Percentiles rank a stretch among this genome's conserved stretches.
These are phyloP conservation scores for Paracamarosporium sp. DNA, from an alignment of 2,329 filamentous ascomycete species.

Conservation along the genomic window DNA sequence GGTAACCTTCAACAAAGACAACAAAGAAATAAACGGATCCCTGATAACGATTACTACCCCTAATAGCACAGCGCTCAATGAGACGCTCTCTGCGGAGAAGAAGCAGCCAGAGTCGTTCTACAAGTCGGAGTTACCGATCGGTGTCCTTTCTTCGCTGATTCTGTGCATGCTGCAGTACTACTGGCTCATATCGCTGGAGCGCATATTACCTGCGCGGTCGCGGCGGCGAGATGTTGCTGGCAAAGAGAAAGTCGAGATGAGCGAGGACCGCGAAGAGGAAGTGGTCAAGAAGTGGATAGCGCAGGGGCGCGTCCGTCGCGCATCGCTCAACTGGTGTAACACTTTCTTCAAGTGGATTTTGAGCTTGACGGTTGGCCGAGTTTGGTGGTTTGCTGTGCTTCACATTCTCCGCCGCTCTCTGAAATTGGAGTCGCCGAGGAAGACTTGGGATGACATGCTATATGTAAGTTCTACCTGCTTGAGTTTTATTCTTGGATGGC, in stretches of 20 bases:
- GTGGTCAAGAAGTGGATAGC: constrained; percentile 25
- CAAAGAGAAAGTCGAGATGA: constrained; percentile 11
- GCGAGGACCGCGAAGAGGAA: constrained; percentile 22
- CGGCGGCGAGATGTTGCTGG: neutral
- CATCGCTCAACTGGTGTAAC: constrained; percentile 23
- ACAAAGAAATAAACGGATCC: neutral
- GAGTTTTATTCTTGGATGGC: neutral
- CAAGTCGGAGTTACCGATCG: constrained; percentile 7
- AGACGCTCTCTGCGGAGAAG: neutral
- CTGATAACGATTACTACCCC: neutral
- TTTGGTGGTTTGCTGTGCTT: constrained; percentile 3
- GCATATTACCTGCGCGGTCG: constrained; percentile 16
- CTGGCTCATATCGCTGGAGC: constrained; percentile 21
- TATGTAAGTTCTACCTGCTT: constrained; percentile 10
- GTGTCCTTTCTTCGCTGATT: constrained; percentile 3
- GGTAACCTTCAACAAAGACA: neutral
- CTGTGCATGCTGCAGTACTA: constrained; percentile 16
- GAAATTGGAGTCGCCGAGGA: constrained; percentile 6
- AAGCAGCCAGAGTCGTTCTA: constrained; percentile 12
- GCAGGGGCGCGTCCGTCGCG: constrained; percentile 18
- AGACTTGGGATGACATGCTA: neutral
- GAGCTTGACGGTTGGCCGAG: constrained; percentile 16
- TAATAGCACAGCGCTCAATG: constrained; percentile 1
- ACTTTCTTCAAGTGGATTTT: constrained; percentile 24
- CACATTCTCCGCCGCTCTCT: constrained; percentile 10